phyloP scores from a whole-genome alignment of 2,329 filamentous ascomycete genomes.

The Fusarium sp. region DNA sequence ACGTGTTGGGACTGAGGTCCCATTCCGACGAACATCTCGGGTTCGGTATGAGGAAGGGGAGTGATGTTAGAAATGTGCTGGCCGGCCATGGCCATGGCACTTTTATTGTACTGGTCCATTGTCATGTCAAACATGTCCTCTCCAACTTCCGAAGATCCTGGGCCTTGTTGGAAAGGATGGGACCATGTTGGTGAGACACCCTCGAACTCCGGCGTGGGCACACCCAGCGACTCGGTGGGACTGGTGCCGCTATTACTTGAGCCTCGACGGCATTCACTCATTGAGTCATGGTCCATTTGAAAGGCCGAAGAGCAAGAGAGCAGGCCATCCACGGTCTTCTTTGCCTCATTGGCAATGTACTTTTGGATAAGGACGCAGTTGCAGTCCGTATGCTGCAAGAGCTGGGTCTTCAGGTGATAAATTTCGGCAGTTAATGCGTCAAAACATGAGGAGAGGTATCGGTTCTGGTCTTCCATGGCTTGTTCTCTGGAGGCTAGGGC shows the following conservation, averaged over 20 bases:
- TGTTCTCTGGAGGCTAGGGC: conserved; percentile 50
- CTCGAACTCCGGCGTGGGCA: conserved; percentile 44
- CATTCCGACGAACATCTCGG: conserved; percentile 34
- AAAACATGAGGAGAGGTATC: conserved; percentile 48
- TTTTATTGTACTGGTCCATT: conserved; percentile 36
- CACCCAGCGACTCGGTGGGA: conserved; percentile 44
- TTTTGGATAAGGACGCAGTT: conserved; percentile 51
- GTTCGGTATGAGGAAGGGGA: conserved; percentile 20
- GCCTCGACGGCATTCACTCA: conserved; percentile 38
- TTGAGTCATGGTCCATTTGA: conserved; percentile 25
- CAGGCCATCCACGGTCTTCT: conserved; percentile 49
- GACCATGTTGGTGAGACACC: conserved; percentile 39
- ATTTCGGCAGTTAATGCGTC: conserved; percentile 49
- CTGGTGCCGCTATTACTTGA: conserved; percentile 46
- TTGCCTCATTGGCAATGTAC: conserved; percentile 52
- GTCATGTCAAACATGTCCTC: conserved; percentile 46
- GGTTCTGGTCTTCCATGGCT: conserved; percentile 51
- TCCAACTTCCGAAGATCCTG: conserved; percentile 36
- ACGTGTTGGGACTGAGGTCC: conserved; percentile 26
- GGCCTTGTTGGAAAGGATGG: conserved; percentile 41
- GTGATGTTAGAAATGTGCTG: conserved; percentile 24
- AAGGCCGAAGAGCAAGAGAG: conserved; percentile 35
- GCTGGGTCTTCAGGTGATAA: conserved; percentile 50
- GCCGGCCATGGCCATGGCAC: conserved; percentile 27
- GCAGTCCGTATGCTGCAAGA: conserved; percentile 52